phyloP scores from a whole-genome alignment of 148 eudicot species.

The Arbutus unedo region DNA sequence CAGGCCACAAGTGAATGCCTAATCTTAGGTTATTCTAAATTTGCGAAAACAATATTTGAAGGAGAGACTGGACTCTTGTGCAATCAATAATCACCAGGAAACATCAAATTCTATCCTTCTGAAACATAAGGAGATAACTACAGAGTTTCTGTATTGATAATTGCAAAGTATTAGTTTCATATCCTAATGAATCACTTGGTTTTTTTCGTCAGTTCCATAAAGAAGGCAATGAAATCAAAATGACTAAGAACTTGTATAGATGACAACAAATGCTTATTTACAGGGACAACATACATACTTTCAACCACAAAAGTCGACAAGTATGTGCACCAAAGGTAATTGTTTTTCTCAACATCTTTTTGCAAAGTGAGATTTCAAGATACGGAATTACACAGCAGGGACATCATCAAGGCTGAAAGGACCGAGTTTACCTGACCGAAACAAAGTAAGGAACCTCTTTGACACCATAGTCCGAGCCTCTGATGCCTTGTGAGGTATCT shows the following conservation, averaged over 20 bases:
- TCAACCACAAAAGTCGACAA: background rate
- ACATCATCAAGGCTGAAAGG: conserved; percentile 95
- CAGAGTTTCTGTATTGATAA: no score
- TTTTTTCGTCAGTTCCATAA: no score
- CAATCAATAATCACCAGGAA: background rate
- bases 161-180: no score
- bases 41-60: no score
- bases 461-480: conserved; percentile 76
- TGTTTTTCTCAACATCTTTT: background rate
- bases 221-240: no score
- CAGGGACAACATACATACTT: background rate
- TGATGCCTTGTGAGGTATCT: conserved; percentile 66
- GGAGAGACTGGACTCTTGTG: background rate
- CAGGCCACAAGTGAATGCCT: no score
- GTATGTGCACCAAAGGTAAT: background rate
- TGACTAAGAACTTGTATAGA: no score
- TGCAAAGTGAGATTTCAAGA: background rate
- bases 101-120: background rate
- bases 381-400: conserved; percentile 34
- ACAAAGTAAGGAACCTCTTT: conserved; percentile 76
- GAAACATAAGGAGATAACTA: no score
- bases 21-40: no score
- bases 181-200: no score
- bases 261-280: background rate
- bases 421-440: conserved; percentile 91